Base-by-base conservation (phyloP, 441 rosid species). In the Adansonia madagascariensis region DNA sequence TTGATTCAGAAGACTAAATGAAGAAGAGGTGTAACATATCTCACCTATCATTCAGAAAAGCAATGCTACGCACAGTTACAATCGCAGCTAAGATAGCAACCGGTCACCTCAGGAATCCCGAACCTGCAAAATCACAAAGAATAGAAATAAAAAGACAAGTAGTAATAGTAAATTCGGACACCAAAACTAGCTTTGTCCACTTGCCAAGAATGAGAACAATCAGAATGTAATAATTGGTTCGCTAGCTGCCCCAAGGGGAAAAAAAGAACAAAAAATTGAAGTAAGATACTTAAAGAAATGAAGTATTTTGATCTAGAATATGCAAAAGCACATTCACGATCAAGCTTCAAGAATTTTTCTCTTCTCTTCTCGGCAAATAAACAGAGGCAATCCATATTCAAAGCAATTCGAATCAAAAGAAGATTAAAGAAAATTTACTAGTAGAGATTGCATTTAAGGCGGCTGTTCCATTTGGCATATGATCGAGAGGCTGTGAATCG, bases 391-490 rank as follows among this genome's bases (percentile, higher is more conserved):
- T 56, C 27, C 17, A 56, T 7, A 56, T 56, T 56, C 9, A 56
- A 56, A 17, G 10, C 8, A 10, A 56, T 17, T 56, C 61, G 6
- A 55, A 55, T n/a, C 17, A 5, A n/a, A 56, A 17, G 2, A 1
- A 56, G 10, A 56, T 27, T 27, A 55, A n/a, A 12, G 12, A 12
- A 50, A 11, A 52, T 17, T 17, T 56, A 56, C 61, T 56, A 18
- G 61, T 7, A 55, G 59, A 56, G 61, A 56, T 56, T 56, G 61
- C 61, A 56, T 56, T 56, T 56, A 17, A 56, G 18, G 27, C 27
- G 61, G 61, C 61, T 56, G 27, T 56, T 56, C 27, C 61, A 56
- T 56, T 56, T 56, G 61, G 61, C 61, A 10, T 22, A 56, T 56
- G 61, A 56, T 56, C 27, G 61, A 56, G 61, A 27, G 61, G 18